phyloP scores from a whole-genome alignment of 148 eudicot genomes.

The Fagopyrum tataricum region DNA sequence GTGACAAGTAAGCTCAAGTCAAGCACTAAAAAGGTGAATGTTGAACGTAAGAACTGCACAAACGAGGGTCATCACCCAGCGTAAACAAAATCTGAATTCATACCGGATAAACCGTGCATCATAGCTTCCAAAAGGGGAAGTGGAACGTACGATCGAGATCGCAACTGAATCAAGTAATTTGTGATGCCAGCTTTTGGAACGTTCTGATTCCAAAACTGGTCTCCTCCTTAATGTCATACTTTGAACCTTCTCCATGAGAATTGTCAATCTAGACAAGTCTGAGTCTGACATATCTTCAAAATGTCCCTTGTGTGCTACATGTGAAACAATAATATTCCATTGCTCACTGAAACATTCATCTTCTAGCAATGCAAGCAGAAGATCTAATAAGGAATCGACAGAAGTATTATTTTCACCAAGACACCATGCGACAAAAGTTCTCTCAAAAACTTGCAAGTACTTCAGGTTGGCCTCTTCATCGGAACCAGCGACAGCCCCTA shows the following conservation, averaged over 20 bases:
- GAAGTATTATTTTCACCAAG: constrained; percentile 42
- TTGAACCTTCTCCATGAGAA: constrained; percentile 59
- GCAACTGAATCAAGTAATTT: constrained; percentile 65
- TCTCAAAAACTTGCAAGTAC: constrained; percentile 48
- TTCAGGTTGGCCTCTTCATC: constrained; percentile 24
- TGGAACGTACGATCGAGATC: constrained; percentile 33
- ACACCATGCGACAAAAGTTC: constrained; percentile 74
- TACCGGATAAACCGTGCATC: constrained; percentile 60
- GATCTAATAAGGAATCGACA: constrained; percentile 52
- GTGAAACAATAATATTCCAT: constrained; percentile 58
- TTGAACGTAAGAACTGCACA: background rate
- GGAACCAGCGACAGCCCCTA: constrained; percentile 18
- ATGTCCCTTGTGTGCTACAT: constrained; percentile 30
- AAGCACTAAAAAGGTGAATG: background rate
- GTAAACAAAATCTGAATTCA: background rate
- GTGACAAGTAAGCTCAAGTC: background rate
- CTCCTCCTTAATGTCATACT: constrained; percentile 27
- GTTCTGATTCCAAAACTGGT: constrained; percentile 22
- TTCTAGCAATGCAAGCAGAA: constrained; percentile 72
- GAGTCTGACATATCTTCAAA: constrained; percentile 19
- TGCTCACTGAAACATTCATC: constrained; percentile 60
- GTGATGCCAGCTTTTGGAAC: constrained; percentile 46
- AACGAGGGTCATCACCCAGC: background rate
- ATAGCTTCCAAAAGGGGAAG: constrained; percentile 29
- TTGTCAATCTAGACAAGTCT: constrained; percentile 36